These are phyloP conservation scores for Tulasnella sp. DNA, from an alignment of 768 basidiomycete genomes.

Conservation along the genomic window DNA sequence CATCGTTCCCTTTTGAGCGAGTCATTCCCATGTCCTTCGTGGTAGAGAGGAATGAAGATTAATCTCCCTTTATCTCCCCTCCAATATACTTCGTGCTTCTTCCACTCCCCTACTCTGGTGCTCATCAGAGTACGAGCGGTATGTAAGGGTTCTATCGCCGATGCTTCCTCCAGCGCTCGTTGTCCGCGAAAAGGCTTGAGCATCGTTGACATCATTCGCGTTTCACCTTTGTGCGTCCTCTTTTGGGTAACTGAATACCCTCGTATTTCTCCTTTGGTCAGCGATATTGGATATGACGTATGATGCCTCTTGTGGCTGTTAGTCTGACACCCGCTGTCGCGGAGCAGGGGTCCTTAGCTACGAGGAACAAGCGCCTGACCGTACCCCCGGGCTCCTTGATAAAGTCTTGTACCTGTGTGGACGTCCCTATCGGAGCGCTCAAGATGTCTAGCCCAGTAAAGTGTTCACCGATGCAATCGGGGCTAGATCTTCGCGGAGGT, in stretches of 20 bases:
- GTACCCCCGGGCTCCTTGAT: background rate
- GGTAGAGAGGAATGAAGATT: background rate
- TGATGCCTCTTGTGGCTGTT: background rate
- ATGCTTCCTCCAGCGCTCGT: background rate
- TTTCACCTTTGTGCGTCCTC: background rate
- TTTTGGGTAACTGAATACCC: background rate
- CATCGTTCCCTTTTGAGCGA: background rate
- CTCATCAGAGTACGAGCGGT: background rate
- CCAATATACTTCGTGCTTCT: background rate
- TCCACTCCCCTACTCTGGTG: background rate
- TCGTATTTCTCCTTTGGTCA: background rate
- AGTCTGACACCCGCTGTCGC: background rate
- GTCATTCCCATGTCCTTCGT: background rate
- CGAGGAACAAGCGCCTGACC: background rate
- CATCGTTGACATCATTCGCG: background rate
- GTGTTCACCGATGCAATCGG: background rate
- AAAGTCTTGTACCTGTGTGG: background rate
- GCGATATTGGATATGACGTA: background rate
- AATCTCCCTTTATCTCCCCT: background rate
- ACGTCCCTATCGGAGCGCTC: background rate
- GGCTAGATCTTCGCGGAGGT: background rate
- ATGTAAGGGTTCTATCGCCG: background rate
- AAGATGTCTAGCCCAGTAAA: background rate
- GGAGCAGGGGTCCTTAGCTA: background rate
- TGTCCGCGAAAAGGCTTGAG: background rate